These are phyloP conservation scores for Ramaria rubella DNA, from an alignment of 768 basidiomycete genomes.

Conservation along the genomic window DNA sequence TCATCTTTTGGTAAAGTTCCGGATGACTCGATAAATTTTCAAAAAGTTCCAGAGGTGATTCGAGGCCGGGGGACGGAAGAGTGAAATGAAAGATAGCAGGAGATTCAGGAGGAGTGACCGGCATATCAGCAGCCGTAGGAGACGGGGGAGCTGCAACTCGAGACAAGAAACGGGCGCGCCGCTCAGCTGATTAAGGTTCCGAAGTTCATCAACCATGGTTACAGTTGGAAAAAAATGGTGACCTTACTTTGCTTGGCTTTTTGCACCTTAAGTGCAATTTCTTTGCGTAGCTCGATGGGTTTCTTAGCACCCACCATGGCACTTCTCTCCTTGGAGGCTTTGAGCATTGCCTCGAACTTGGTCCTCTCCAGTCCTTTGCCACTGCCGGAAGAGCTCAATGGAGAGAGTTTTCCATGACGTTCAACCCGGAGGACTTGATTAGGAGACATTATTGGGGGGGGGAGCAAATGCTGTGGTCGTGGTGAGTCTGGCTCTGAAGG, in stretches of 20 bases:
- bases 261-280: slow-evolving; percentile 67
- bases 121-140: slow-evolving; percentile 46
- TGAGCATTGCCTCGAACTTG: slow-evolving; percentile 58
- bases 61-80: slow-evolving; percentile 61
- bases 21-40: slow-evolving; percentile 35
- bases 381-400: slow-evolving; percentile 30
- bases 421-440: slow-evolving; percentile 51
- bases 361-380: slow-evolving; percentile 55
- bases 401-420: slow-evolving; percentile 48
- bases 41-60: slow-evolving; percentile 55
- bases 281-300: slow-evolving; percentile 58
- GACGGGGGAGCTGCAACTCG: slow-evolving; percentile 65
- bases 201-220: neutral
- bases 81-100: slow-evolving; percentile 63
- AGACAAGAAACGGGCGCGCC: slow-evolving; percentile 69
- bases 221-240: slow-evolving; percentile 1
- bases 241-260: slow-evolving; percentile 65
- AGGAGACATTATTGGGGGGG: slow-evolving; percentile 36
- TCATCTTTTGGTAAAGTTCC: slow-evolving; percentile 26
- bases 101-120: slow-evolving; percentile 64
- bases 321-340: slow-evolving; percentile 53
- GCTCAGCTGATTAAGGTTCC: slow-evolving; percentile 55
- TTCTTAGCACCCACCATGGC: slow-evolving; percentile 38
- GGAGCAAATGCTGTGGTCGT: slow-evolving; percentile 20
- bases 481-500: slow-evolving; percentile 56